phyloP scores from a whole-genome alignment of 768 basidiomycete species.

The Lyophyllum atratum region DNA sequence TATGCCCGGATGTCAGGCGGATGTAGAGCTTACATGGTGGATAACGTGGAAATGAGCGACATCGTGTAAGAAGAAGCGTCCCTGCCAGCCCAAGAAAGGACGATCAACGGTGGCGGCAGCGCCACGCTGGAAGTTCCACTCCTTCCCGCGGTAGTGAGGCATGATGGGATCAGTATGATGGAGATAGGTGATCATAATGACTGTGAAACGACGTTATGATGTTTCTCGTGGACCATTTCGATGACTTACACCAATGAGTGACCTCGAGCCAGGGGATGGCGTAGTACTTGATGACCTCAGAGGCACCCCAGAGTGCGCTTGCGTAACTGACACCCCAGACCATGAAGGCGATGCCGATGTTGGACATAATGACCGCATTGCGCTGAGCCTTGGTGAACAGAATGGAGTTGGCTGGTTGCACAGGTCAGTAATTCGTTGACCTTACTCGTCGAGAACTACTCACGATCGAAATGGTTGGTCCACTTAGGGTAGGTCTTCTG shows the following conservation, averaged over 20 bases:
- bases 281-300: slow-evolving; percentile 49
- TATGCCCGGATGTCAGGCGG: neutral
- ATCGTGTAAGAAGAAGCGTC: slow-evolving; percentile 65
- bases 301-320: slow-evolving; percentile 37
- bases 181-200: slow-evolving; percentile 60
- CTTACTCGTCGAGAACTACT: slow-evolving; percentile 22
- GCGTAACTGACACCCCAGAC: slow-evolving; percentile 39
- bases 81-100: slow-evolving; percentile 61
- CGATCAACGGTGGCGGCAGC: slow-evolving; percentile 63
- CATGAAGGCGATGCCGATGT: slow-evolving; percentile 55
- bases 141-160: slow-evolving; percentile 58
- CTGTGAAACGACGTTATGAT: slow-evolving; percentile 16
- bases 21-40: slow-evolving; percentile 46
- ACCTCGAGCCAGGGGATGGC: slow-evolving; percentile 57
- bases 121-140: slow-evolving; percentile 63
- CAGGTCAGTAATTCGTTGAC: no score
- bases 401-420: slow-evolving; percentile 49
- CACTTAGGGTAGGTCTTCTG: slow-evolving; percentile 59
- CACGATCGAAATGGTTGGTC: slow-evolving; percentile 71
- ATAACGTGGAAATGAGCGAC: slow-evolving; percentile 65
- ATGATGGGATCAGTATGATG: slow-evolving; percentile 64
- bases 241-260: slow-evolving; percentile 51
- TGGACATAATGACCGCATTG: slow-evolving; percentile 54
- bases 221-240: neutral
- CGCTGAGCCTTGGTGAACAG: slow-evolving; percentile 56